Evolutionary conservation across 495 filamentous ascomycete genomes (phyloP), one percentile per base, ranked within the genome.

Genomic region (Beverwykella pulmonaria): DNA sequence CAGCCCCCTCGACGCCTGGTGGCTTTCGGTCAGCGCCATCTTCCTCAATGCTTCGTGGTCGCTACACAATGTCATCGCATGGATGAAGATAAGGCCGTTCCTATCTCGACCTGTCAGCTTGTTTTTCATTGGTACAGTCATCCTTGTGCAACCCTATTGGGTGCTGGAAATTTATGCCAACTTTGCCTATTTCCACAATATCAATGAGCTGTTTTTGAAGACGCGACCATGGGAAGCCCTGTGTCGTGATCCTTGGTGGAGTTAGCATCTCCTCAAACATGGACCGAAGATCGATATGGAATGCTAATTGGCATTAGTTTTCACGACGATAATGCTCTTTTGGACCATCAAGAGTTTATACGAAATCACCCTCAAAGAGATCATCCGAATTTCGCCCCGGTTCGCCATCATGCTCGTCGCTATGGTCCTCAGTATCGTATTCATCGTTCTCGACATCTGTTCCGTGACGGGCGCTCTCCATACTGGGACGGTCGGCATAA

Each of bases 231-330:
- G 75, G 27, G 84, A 87, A 67, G 81, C 82, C n/a, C 61, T 86
- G 0, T 84, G 81, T 39, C 69, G 82, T 4, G 84, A 87, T 61
- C 84, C 84, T 0, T 87, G 84, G 84, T 87, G 84, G 84, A 74
- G 39, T 44, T 44, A 44, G 39, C 17, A 3, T 44, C 17, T 44
- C 39, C 39, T n/a, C n/a, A n/a, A n/a, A n/a, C n/a, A n/a, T n/a
- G n/a, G n/a, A n/a, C n/a, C n/a, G n/a, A n/a, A n/a, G n/a, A n/a
- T n/a, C n/a, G n/a, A n/a, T n/a, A n/a, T n/a, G n/a, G n/a, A 44
- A n/a, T 44, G 39, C 39, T 44, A 44, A 44, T n/a, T n/a, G 2
- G 3, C 15, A n/a, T 44, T n/a, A 44, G 39, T 87, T 19, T 82
- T 82, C 71, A 86, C 82, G 0, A 80, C 77, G 3, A 53, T 76